Conservation (phyloP, 257 asterid species). For the Scutellaria baicalensis region DNA sequence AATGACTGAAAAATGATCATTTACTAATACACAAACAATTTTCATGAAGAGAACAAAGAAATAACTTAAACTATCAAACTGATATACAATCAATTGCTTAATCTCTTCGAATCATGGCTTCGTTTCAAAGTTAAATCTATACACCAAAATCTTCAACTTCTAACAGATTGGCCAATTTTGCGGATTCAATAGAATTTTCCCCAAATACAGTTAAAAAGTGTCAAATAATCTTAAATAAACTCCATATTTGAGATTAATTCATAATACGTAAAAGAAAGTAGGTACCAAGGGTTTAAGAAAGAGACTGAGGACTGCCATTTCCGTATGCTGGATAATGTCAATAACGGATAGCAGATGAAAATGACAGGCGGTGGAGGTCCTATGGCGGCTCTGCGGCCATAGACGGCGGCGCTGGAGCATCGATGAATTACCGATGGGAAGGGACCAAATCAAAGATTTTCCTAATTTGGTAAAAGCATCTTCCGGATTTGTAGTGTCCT, state of each 20-base stretch:
- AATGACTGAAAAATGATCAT: too few relatives aligned
- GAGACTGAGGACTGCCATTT: conserved; percentile 1
- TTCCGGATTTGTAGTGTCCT: not conserved
- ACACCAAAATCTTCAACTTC: not conserved
- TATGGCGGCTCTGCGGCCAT: not conserved
- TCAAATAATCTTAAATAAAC: not conserved
- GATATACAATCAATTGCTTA: not conserved
- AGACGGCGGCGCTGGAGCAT: conserved; percentile 1
- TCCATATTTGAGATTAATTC: not conserved
- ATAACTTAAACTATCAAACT: not conserved
- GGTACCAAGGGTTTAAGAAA: conserved; percentile 5
- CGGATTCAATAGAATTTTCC: not conserved
- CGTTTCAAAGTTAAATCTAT: not conserved
- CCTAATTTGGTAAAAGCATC: not conserved
- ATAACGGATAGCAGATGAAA: not conserved
- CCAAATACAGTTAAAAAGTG: not conserved
- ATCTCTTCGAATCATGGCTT: not conserved
- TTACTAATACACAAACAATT: not conserved
- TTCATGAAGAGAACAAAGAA: not conserved
- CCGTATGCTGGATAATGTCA: not conserved
- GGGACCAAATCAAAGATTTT: not conserved
- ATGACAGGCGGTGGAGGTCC: not conserved
- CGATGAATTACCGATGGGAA: not conserved
- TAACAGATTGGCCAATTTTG: not conserved
- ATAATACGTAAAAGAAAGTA: not conserved